Base-by-base conservation (phyloP, 192 early-diverging fungal species). In the Glomus cerebriforme region DNA sequence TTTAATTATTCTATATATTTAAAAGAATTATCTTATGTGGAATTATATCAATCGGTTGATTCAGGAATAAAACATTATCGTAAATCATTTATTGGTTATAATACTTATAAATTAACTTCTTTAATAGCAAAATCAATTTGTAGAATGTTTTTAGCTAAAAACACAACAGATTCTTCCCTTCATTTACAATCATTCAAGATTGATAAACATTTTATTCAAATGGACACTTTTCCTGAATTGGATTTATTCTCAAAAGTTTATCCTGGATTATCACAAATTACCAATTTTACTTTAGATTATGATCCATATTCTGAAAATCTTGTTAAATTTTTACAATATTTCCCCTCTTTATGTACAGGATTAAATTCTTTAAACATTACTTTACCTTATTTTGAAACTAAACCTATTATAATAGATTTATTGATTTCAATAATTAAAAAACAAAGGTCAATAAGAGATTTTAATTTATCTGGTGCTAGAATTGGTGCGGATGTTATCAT, bases 1-100 rank as follows among this genome's bases (percentile, higher is more conserved):
- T 35, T 67, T 67, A 32, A 67, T 67, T 67, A 67, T 35, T 15
- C 65, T 19, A 34, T 34, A 29, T 67, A 34, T 67, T 34, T 67
- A 32, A 65, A 32, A 31, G 63, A 54, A 7, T 54, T 54, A 54
- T 54, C 49, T 7, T 54, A 54, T 22, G 6, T 54, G 4, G 49
- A 54, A 1, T 54, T 54, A 54, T 54, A 54, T 54, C 49, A 54
- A 22, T 54, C 49, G 4, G 49, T 54, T 54, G 49, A 54, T 54
- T 54, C 49, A 17, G 49, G 49, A 54, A 54, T 54, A 54, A 54
- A 54, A 54, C 17, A 54, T 54, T 54, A 54, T 54, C 3, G 49
- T 54, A 54, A 54, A 54, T 54, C 49, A 54, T 54, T 54, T 22
- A 54, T 54, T 54, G 49, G 49, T 7, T 5, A 4, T 54, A 54